Evolutionary conservation across 495 filamentous ascomycete species (phyloP).

Genomic region (Xylaria venustula): DNA sequence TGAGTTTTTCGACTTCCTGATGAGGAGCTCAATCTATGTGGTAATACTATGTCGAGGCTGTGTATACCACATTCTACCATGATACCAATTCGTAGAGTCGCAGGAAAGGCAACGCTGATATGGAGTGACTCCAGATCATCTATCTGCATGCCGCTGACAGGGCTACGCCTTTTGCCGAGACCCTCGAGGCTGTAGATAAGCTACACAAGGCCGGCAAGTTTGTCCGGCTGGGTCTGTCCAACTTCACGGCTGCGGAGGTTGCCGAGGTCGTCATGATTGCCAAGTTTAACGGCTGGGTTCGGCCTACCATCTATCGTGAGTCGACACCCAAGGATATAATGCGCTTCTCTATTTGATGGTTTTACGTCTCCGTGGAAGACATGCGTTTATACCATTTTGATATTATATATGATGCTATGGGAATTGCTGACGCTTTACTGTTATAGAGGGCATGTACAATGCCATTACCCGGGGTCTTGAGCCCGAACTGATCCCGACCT

Average conservation of each 20-base stretch:
- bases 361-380: not conserved
- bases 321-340: not conserved
- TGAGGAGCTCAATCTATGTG: too few relatives aligned
- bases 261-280: constrained; percentile 85
- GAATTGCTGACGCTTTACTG: not conserved
- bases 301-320: constrained; percentile 64
- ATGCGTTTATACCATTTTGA: not conserved
- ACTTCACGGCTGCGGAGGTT: constrained; percentile 87
- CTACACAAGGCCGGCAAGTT: constrained; percentile 89
- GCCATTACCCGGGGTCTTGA: constrained; percentile 75
- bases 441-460: constrained; percentile 62
- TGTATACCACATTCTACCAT: too few relatives aligned
- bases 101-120: too few relatives aligned
- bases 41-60: too few relatives aligned
- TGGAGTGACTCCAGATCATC: constrained; percentile 50
- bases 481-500: constrained; percentile 73
- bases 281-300: constrained; percentile 72
- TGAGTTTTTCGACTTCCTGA: constrained; percentile 19
- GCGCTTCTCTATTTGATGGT: not conserved
- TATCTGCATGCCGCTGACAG: constrained; percentile 88
- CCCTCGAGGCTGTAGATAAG: constrained; percentile 72
- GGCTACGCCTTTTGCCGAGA: constrained; percentile 73
- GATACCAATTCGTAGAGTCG: too few relatives aligned
- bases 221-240: constrained; percentile 74
- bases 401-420: not conserved